Evolutionary conservation across 345 rosid species (phyloP).

Genomic region (Xanthoceras sorbifolium): DNA sequence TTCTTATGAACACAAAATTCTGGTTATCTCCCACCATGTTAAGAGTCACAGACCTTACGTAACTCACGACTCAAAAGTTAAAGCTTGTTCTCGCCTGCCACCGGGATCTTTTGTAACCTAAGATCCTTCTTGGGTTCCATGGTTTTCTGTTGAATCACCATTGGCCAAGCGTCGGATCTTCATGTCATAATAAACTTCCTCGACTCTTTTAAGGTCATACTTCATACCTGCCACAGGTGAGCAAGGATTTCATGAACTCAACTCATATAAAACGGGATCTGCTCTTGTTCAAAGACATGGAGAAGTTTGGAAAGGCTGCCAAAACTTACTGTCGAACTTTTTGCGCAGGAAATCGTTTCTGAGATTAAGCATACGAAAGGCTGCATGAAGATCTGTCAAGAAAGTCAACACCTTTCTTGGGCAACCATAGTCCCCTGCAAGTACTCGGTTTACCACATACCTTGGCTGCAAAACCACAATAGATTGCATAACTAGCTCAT

Average conservation of each 20-base stretch:
- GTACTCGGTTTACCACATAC: conserved; percentile 88
- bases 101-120: background rate
- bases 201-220: conserved; percentile 80
- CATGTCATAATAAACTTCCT: conserved; percentile 87
- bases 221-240: conserved; percentile 61
- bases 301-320: background rate
- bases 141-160: conserved; percentile 40
- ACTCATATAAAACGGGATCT: background rate
- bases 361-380: conserved; percentile 93
- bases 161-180: conserved; percentile 75
- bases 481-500: background rate
- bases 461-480: conserved; percentile 60
- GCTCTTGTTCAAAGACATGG: background rate
- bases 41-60: background rate
- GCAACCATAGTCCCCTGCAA: conserved; percentile 88
- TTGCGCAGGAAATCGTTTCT: conserved; percentile 96
- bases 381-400: conserved; percentile 84
- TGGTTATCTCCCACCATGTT: background rate
- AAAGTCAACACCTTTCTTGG: conserved; percentile 84
- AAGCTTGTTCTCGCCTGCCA: background rate
- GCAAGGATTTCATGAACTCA: conserved; percentile 7
- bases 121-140: conserved; percentile 29
- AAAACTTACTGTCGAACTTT: conserved; percentile 77
- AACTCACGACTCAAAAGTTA: too few relatives aligned
- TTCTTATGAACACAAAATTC: background rate